A percentile compares a stretch with the other conserved stretches of the same genome.
These are phyloP conservation scores for Mycena latifolia DNA, from an alignment of 768 basidiomycete species.

Conservation along the genomic window DNA sequence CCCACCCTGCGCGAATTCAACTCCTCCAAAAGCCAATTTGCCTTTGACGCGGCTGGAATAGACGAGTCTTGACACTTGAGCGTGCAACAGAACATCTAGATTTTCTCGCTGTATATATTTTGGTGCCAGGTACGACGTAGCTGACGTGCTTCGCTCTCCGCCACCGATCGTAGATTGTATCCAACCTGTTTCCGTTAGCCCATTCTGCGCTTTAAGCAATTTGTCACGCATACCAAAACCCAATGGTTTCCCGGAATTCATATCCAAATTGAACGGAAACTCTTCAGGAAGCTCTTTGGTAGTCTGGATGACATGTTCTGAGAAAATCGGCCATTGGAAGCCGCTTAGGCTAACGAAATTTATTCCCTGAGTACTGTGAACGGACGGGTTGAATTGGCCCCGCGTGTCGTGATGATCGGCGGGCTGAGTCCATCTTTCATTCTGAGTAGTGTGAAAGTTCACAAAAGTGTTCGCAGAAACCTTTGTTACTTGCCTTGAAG, in stretches of 20 bases:
- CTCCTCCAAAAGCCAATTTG: neutral
- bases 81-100: constrained; percentile 43
- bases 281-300: too few relatives aligned
- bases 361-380: constrained; percentile 50
- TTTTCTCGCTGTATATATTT: constrained; percentile 40
- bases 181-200: constrained; percentile 36
- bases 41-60: neutral
- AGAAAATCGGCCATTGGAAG: constrained; percentile 44
- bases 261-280: constrained; percentile 44
- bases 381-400: constrained; percentile 51
- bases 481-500: constrained; percentile 36
- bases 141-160: constrained; percentile 44
- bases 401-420: constrained; percentile 52
- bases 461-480: neutral
- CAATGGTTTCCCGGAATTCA: constrained; percentile 43
- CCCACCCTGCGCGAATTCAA: constrained; percentile 31
- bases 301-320: constrained; percentile 42
- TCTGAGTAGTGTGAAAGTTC: constrained; percentile 43
- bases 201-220: neutral
- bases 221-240: constrained; percentile 38
- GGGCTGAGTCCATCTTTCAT: constrained; percentile 50
- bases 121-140: constrained; percentile 44
- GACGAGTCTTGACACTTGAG: constrained; percentile 36
- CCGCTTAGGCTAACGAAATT: constrained; percentile 46
- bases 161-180: constrained; percentile 37